A percentile compares a stretch with the other conserved stretches of the same genome.
phyloP scores from a whole-genome alignment of 805 yeast genomes.

The Jamesozyma piceae region DNA sequence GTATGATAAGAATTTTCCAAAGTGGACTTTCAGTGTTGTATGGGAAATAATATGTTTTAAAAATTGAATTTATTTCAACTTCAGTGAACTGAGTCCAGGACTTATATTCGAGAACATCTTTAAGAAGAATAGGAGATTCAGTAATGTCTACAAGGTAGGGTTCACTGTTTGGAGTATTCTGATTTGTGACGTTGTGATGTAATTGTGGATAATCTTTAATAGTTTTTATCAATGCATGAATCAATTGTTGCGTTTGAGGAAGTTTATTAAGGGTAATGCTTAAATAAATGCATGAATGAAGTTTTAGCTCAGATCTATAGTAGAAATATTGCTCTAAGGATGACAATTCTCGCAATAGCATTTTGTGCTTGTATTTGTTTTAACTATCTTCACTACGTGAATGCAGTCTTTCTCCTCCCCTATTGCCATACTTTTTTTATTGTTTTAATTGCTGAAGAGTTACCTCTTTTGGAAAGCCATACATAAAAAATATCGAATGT shows the following conservation, averaged over 20 bases:
- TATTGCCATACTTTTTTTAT: background rate
- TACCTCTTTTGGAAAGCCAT: too few species aligned
- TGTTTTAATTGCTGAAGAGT: background rate
- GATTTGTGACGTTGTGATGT: conserved; percentile 12
- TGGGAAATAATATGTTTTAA: conserved; percentile 13
- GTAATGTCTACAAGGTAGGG: conserved; percentile 6
- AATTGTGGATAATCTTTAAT: conserved; percentile 13
- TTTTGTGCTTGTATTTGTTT: background rate
- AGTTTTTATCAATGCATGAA: conserved; percentile 8
- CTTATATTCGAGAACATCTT: conserved; percentile 17
- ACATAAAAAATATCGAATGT: too few species aligned
- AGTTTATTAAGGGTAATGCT: conserved; percentile 15
- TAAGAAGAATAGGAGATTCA: conserved; percentile 7
- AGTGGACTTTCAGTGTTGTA: conserved; percentile 14
- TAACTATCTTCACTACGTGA: too few species aligned
- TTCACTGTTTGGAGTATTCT: background rate
- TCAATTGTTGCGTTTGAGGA: conserved; percentile 9
- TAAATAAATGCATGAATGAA: conserved; percentile 23
- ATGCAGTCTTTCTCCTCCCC: too few species aligned
- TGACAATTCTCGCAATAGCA: conserved; percentile 4
- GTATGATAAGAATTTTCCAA: conserved; percentile 22
- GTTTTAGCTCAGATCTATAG: conserved; percentile 16
- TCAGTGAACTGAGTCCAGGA: conserved; percentile 10
- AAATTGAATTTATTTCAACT: conserved; percentile 13
- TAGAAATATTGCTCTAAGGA: conserved; percentile 18